Percentiles rank a stretch among this genome's conserved stretches.
These are phyloP conservation scores for Rhododendron ovatum DNA, from an alignment of 148 eudicot genomes.

Conservation along the genomic window DNA sequence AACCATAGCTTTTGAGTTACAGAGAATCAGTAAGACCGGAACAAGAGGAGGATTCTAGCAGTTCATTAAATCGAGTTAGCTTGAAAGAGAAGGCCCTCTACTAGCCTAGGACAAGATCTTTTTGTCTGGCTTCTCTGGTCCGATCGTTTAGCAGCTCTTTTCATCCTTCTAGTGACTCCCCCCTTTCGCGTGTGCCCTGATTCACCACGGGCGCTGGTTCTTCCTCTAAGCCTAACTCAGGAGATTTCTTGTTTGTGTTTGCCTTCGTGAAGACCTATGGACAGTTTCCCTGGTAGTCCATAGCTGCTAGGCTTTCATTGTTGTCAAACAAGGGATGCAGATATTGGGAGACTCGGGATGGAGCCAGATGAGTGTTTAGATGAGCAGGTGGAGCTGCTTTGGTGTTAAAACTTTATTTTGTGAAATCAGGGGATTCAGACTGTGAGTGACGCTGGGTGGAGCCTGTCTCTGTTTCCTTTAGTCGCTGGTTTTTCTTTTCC, in stretches of 20 bases:
- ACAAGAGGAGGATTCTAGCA: neutral
- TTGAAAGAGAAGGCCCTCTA: neutral
- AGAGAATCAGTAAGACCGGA: neutral
- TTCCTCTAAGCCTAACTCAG: neutral
- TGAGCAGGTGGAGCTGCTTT: neutral
- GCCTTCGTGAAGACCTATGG: neutral
- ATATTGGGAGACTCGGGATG: neutral
- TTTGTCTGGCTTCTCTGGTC: neutral
- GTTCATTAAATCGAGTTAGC: too few relatives aligned
- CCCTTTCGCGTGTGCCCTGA: neutral
- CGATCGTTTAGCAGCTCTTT: neutral
- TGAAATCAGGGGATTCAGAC: neutral
- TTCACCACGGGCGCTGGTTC: neutral
- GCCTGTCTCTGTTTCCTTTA: neutral
- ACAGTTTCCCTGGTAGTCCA: neutral
- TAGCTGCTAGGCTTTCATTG: neutral
- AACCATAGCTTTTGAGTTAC: neutral
- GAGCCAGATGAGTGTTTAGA: neutral
- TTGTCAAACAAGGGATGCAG: neutral
- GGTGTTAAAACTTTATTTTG: neutral
- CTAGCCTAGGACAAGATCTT: neutral
- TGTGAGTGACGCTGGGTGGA: neutral
- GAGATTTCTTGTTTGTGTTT: neutral
- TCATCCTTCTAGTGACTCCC: neutral
- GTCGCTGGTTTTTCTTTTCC: neutral